Evolutionary conservation across 441 rosid genomes (phyloP).

Genomic region (Geranium incanum): DNA sequence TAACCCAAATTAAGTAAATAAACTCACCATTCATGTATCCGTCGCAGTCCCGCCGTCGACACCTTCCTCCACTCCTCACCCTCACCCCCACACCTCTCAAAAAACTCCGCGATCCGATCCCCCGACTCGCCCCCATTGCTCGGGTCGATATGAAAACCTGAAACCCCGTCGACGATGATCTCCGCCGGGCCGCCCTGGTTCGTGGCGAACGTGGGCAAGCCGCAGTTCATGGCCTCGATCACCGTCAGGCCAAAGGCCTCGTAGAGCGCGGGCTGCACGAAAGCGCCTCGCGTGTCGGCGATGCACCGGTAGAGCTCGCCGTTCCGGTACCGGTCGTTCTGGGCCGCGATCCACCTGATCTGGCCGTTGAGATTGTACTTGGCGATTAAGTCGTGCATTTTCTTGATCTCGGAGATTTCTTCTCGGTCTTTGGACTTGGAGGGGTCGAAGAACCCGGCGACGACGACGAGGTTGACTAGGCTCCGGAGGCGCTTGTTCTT

Average conservation of each 20-base stretch:
- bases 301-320: slow-evolving; percentile 88
- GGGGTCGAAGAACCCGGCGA: slow-evolving; percentile 76
- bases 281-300: slow-evolving; percentile 75
- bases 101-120: slow-evolving; percentile 56
- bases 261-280: slow-evolving; percentile 92
- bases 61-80: slow-evolving; percentile 59
- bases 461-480: slow-evolving; percentile 69
- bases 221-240: slow-evolving; percentile 92
- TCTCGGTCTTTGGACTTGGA: slow-evolving; percentile 75
- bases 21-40: slow-evolving; percentile 62
- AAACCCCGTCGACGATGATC: slow-evolving; percentile 67
- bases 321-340: slow-evolving; percentile 82
- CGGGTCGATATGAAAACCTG: slow-evolving; percentile 91
- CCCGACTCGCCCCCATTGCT: slow-evolving; percentile 72
- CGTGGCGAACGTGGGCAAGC: slow-evolving; percentile 88
- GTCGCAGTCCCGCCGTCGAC: slow-evolving; percentile 60
- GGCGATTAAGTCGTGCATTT: slow-evolving; percentile 62
- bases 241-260: slow-evolving; percentile 96
- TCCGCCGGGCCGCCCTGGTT: slow-evolving; percentile 93
- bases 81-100: slow-evolving; percentile 54
- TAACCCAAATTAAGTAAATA: neutral
- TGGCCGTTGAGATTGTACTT: slow-evolving; percentile 62
- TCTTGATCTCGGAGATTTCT: slow-evolving; percentile 75
- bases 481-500: slow-evolving; percentile 65
- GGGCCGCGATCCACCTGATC: slow-evolving; percentile 76